Base-by-base conservation (phyloP, 2,329 filamentous ascomycete species). In the Aspergillus proliferans region DNA sequence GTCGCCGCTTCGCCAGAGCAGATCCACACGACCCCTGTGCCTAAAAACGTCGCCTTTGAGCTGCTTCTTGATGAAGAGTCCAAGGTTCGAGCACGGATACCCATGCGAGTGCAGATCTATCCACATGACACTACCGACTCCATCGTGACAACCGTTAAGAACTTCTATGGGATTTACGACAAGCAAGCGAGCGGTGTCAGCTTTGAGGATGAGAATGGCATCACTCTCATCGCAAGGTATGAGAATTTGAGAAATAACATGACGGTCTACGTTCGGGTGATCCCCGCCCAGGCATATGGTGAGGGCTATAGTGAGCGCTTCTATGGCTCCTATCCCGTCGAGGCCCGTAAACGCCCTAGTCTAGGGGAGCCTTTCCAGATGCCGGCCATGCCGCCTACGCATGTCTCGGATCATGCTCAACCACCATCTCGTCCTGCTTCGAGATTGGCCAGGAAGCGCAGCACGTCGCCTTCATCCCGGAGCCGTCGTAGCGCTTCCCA, bases 121-220 rank as follows among this genome's bases (percentile, higher is more conserved):
- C 88, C 88, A 43, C 91, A 97, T 71, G 93, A 98, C 75, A 91
- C 88, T 46, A 97, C 92, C 19, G 92, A 97, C 67, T 96, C 91
- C 33, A 98, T 98, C 73, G 88, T 97, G 56, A 93, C 90, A 12
- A 97, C 93, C 1, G 92, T 97, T 65, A 97, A 95, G 80, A 97
- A 96, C 76, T 97, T 97, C 75, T 97, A 95, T 67, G 93, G 93
- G 52, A 80, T 98, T 58, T 96, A 96, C 69, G 88, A 92, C 57
- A 84, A 82, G 53, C 80, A 82, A 59, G 83, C 82, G 58, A 85
- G 85, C 66, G 91, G 93, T 57, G 86, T 98, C 64, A 95, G 89
- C 73, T 97, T 98, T 64, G 92, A 97, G 72, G 92, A 97, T 69
- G 83, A 88, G 56, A 77, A 86, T 61, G 89, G 88, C 62, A 92